Evolutionary conservation across 768 basidiomycete species (phyloP).

Genomic region (Mycena floridula): DNA sequence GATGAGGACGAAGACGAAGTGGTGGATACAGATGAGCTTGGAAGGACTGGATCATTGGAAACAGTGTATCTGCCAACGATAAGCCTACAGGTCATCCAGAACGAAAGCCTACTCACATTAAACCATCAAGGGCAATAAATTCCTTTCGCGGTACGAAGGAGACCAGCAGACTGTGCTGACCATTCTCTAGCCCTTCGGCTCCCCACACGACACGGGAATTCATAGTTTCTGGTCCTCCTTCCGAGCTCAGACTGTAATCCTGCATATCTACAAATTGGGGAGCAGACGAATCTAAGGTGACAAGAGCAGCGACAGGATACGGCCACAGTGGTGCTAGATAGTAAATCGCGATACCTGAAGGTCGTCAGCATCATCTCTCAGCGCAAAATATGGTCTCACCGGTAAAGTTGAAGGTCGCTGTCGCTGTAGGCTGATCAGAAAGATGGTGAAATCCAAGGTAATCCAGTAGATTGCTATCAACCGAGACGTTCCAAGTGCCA

Average conservation of each 20-base stretch:
- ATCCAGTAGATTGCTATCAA: background rate
- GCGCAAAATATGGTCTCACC: background rate
- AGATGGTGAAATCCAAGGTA: background rate
- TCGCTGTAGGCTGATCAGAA: background rate
- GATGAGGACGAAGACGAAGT: no score
- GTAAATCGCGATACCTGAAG: background rate
- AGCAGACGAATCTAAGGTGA: background rate
- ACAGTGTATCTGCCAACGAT: background rate
- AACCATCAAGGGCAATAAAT: background rate
- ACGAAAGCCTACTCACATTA: background rate
- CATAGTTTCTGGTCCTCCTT: background rate
- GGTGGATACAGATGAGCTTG: no score
- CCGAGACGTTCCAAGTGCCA: background rate
- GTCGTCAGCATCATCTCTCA: background rate
- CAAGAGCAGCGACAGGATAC: background rate
- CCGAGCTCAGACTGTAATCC: background rate
- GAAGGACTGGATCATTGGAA: no score
- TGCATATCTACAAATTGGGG: background rate
- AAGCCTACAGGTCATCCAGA: background rate
- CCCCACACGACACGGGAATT: background rate
- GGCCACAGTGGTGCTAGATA: background rate
- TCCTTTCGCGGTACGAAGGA: background rate
- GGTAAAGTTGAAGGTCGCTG: background rate
- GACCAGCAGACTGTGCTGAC: background rate
- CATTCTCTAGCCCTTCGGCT: background rate